phyloP scores from a whole-genome alignment of 768 basidiomycete species.

The Suillus paluster region DNA sequence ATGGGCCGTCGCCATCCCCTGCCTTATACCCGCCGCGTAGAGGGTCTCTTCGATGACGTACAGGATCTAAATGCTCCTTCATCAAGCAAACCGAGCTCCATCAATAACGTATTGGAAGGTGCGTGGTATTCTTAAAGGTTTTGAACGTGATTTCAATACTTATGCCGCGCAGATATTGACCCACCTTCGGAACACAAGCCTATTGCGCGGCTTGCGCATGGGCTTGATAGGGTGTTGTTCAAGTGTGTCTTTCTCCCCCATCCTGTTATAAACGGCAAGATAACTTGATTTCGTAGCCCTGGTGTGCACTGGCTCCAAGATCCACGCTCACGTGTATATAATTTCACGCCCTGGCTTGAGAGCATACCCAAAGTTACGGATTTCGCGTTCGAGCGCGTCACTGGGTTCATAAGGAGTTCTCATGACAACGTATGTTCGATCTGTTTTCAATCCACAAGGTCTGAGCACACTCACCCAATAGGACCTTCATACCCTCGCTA shows the following conservation, averaged over 20 bases:
- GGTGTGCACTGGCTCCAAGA: slow-evolving; percentile 91
- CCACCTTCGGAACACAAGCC: slow-evolving; percentile 51
- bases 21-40: slow-evolving; percentile 31
- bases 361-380: slow-evolving; percentile 75
- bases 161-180: slow-evolving; percentile 43
- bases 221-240: slow-evolving; percentile 73
- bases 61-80: slow-evolving; percentile 3
- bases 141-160: background rate
- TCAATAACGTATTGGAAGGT: slow-evolving; percentile 2
- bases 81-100: background rate
- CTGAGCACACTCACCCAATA: slow-evolving; percentile 28
- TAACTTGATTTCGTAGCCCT: slow-evolving; percentile 53
- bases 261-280: background rate
- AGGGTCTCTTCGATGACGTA: slow-evolving; percentile 20
- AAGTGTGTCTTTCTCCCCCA: slow-evolving; percentile 52
- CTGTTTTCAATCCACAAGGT: background rate
- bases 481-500: slow-evolving; percentile 70
- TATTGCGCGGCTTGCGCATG: slow-evolving; percentile 66
- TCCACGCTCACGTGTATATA: slow-evolving; percentile 83
- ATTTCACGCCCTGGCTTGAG: slow-evolving; percentile 76
- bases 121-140: slow-evolving; percentile 17
- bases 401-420: slow-evolving; percentile 78
- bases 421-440: slow-evolving; percentile 60
- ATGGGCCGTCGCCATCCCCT: slow-evolving; percentile 21
- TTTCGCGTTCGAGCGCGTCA: slow-evolving; percentile 83